A percentile compares a stretch with the other conserved stretches of the same genome.
Conservation (phyloP, 2,329 filamentous ascomycete species). For the Knufia fluminis region DNA sequence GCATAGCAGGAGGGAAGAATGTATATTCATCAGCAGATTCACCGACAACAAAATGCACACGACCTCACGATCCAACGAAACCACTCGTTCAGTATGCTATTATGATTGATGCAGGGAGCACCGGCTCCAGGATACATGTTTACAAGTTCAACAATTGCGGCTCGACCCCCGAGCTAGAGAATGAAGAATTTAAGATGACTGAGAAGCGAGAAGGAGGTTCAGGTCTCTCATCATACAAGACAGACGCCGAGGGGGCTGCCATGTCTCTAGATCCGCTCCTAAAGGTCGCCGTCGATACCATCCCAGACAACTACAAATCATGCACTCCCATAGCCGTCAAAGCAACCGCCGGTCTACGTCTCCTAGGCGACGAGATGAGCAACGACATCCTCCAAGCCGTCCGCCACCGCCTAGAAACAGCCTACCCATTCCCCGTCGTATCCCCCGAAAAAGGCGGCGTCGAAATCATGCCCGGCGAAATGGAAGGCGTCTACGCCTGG, state of each 20-base stretch:
- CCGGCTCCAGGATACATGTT: slow-evolving; percentile 93
- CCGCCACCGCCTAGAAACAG: slow-evolving; percentile 69
- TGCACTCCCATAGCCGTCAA: slow-evolving; percentile 97
- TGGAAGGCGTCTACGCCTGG: slow-evolving; percentile 98
- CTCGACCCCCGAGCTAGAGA: slow-evolving; percentile 83
- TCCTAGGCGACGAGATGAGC: slow-evolving; percentile 73
- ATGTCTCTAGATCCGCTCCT: slow-evolving; percentile 81
- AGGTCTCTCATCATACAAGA: slow-evolving; percentile 74
- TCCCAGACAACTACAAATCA: slow-evolving; percentile 80
- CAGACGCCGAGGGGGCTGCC: slow-evolving; percentile 78
- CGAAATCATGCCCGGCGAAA: slow-evolving; percentile 92
- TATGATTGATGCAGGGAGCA: slow-evolving; percentile 98
- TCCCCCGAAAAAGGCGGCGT: slow-evolving; percentile 77
- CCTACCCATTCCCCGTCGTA: slow-evolving; percentile 91
- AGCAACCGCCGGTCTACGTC: slow-evolving; percentile 85
- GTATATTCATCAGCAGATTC: slow-evolving; percentile 18
- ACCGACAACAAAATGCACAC: slow-evolving; percentile 58
- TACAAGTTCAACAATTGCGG: slow-evolving; percentile 99
- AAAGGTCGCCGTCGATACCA: slow-evolving; percentile 71
- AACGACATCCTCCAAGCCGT: slow-evolving; percentile 79
- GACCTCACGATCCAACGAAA: slow-evolving; percentile 76
- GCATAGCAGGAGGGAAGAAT: slow-evolving; percentile 20
- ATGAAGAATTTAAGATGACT: slow-evolving; percentile 89
- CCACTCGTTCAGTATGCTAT: slow-evolving; percentile 94
- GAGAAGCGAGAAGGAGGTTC: slow-evolving; percentile 71